These are phyloP conservation scores for Saprolegnia parasitica DNA, from an alignment of 352 stramenopile species.

Conservation along the genomic window DNA sequence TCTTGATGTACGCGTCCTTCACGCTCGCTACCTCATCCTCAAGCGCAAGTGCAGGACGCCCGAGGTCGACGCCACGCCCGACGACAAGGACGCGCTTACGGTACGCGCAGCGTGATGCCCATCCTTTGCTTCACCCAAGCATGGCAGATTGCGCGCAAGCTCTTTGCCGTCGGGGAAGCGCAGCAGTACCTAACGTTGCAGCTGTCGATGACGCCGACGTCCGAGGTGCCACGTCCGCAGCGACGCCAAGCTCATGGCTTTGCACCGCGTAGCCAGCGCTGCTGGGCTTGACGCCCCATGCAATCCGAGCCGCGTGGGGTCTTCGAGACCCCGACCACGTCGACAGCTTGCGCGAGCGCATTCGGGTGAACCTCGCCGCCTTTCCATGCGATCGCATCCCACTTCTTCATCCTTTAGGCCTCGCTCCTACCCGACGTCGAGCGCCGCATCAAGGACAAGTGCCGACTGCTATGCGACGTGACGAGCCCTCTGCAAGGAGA, in stretches of 20 bases:
- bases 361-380: not conserved
- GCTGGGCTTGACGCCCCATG: slow-evolving; percentile 7
- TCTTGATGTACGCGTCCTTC: not conserved
- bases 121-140: not conserved
- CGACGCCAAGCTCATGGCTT: not conserved
- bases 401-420: not conserved
- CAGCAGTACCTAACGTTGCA: not conserved
- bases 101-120: not conserved
- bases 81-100: not conserved
- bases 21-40: not conserved
- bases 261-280: not conserved
- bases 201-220: not conserved
- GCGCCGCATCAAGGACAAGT: not conserved
- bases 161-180: not conserved
- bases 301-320: slow-evolving; percentile 12
- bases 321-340: slow-evolving; percentile 11
- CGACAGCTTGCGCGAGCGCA: slow-evolving; percentile 10
- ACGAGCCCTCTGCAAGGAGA: not conserved
- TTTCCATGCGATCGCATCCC: not conserved
- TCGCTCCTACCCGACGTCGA: slow-evolving; percentile 16
- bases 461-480: slow-evolving; percentile 2
- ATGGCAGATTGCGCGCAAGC: not conserved
- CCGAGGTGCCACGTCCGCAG: no score
- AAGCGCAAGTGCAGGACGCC: not conserved
- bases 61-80: not conserved